Base-by-base conservation (phyloP, 2,329 filamentous ascomycete genomes). In the Trichophyton rubrum region DNA sequence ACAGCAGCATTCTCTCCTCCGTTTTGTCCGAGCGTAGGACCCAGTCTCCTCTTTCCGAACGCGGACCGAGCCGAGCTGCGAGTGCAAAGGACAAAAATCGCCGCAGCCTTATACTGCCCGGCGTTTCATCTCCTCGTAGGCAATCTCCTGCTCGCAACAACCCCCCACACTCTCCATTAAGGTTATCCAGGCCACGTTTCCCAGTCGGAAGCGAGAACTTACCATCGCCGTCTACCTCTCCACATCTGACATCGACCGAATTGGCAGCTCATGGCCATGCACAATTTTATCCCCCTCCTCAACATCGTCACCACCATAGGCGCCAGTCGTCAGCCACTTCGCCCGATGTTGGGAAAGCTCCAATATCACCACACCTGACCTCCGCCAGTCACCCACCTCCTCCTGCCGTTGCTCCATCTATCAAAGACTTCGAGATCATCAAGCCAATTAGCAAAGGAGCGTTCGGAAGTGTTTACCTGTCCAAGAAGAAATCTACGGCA, bases 401-500 rank as follows among this genome's bases (percentile, higher is more conserved):
- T 56, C 86, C 90, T 61, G 90, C 92, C 33, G 87, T 92, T 1
- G 89, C 93, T 2, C 90, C 92, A 6, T 99, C 95, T 0, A 99
- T 99, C 76, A 97, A 97, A 68, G 93, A 99, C 70, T 99, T 99
- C 67, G 93, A 99, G 72, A 96, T 99, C 66, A 96, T 99, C 77
- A 99, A 99, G 70, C 93, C 93, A 4, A 99, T 99, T 74, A 99
- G 93, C 75, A 97, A 96, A 75, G 93, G 93, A 57, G 93, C 93
- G 3, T 99, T 99, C 72, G 93, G 93, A 3, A 97, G 93, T 71
- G 93, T 99, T 6, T 99, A 99, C 70, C 77, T 99, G 35, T 92
- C 93, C 0, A 99, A 97, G 77, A 99, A 99, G 80, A 97, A 96
- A 74, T 93, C 90, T 0, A 99, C 95, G 0, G 92, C 91, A 53